phyloP scores from a whole-genome alignment of 2,329 filamentous ascomycete genomes.

The Cladophialophora bantiana region DNA sequence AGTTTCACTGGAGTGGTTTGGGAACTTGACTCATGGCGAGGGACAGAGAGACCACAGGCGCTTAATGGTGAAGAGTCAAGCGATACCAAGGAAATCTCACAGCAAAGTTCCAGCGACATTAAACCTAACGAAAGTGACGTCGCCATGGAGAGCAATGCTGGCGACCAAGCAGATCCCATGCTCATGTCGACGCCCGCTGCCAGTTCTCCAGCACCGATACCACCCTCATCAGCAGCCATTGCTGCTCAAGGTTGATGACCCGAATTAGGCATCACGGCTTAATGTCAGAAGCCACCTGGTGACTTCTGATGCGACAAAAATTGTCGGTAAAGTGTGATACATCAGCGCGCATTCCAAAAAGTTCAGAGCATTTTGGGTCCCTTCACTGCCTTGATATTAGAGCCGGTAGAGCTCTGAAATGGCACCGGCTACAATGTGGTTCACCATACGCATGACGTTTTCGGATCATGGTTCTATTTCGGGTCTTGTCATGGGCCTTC shows the following conservation, averaged over 20 bases:
- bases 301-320: conserved; percentile 8
- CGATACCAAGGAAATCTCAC: conserved; percentile 63
- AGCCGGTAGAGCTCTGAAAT: not conserved
- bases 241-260: conserved; percentile 43
- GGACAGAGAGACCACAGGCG: conserved; percentile 55
- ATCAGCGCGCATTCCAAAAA: conserved; percentile 5
- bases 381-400: not conserved
- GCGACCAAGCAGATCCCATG: conserved; percentile 54
- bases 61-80: conserved; percentile 63
- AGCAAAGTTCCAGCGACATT: conserved; percentile 62
- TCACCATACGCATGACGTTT: conserved; percentile 36
- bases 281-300: not conserved
- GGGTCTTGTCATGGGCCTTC: conserved; percentile 3
- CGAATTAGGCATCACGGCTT: conserved; percentile 1
- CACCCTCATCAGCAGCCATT: conserved; percentile 46
- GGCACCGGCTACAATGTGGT: conserved; percentile 14
- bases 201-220: conserved; percentile 60
- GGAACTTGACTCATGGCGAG: conserved; percentile 81
- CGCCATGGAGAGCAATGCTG: conserved; percentile 63
- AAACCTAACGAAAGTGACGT: conserved; percentile 66
- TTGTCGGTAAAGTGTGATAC: not conserved
- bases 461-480: conserved; percentile 11
- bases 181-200: conserved; percentile 54
- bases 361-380: conserved; percentile 1
- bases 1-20: conserved; percentile 89